These are phyloP conservation scores for Xylaria digitata DNA, from an alignment of 2,329 filamentous ascomycete genomes.

Conservation along the genomic window DNA sequence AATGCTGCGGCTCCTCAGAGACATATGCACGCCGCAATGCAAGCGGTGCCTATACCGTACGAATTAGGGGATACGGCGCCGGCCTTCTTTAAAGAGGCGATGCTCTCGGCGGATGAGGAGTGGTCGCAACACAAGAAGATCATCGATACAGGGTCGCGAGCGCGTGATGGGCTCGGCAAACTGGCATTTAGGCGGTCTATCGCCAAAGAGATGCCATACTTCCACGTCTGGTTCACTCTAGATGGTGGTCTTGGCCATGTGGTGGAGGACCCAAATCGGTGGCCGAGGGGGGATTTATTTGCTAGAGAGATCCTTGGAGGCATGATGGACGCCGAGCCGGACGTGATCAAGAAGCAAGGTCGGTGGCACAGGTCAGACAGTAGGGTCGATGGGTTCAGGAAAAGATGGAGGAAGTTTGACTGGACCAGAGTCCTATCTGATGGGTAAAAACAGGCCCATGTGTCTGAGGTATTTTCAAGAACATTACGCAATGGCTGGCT, in stretches of 20 bases:
- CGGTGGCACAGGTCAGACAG: conserved; percentile 79
- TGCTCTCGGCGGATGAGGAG: conserved; percentile 87
- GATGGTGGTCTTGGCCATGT: conserved; percentile 94
- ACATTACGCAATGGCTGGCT: background rate
- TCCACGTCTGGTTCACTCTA: conserved; percentile 94
- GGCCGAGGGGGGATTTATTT: conserved; percentile 93
- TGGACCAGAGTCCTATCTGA: conserved; percentile 74
- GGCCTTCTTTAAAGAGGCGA: conserved; percentile 95
- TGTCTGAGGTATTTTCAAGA: background rate
- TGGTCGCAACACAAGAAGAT: conserved; percentile 97
- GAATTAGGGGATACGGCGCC: conserved; percentile 91
- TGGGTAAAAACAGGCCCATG: conserved; percentile 33
- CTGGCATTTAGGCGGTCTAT: conserved; percentile 83
- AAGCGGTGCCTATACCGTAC: conserved; percentile 88
- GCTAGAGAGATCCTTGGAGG: conserved; percentile 91
- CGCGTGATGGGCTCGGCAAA: conserved; percentile 77
- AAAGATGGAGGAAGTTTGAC: conserved; percentile 91
- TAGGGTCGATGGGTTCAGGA: conserved; percentile 81
- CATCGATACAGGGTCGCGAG: conserved; percentile 82
- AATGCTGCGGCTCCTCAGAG: conserved; percentile 86
- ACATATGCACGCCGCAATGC: conserved; percentile 85
- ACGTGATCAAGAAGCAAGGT: conserved; percentile 90
- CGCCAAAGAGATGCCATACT: conserved; percentile 97
- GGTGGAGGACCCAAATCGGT: conserved; percentile 84
- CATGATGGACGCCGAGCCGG: conserved; percentile 85